Base-by-base conservation (phyloP, 306 rosid species). In the Lathyrus sativus region DNA sequence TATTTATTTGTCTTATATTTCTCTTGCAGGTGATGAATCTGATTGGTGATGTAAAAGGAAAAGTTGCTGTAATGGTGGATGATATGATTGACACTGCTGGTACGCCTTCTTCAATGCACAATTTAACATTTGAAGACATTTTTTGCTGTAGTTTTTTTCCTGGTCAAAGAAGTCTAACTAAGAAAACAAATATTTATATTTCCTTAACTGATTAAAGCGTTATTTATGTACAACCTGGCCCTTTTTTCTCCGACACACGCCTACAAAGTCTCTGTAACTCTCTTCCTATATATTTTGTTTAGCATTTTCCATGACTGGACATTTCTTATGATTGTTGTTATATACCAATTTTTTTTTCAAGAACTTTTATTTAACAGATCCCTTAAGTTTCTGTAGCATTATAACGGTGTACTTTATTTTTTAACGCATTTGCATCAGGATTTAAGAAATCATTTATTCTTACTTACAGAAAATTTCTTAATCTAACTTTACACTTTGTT, bases 31-130 rank as follows among this genome's bases (percentile, higher is more conserved):
- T 93, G 75, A 90, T 93, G 99, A 93, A 93, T 75, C 82, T 93
- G 70, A 93, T 93, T 71, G 97, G 99, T 35, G 99, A 93, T 76
- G 99, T 93, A 9, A 90, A 82, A 78, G 99, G 96, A 72, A 93
- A 93, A 81, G 97, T 93, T 84, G 99, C 99, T 1, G 95, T 93
- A 48, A 93, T 90, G 99, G 89, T 90, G 80, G 99, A 93, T 78
- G 99, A 93, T 74, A 93, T 93, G 97, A 93, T 93, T 73, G 99
- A 93, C 85, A 93, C 99, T 70, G 99, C 97, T 76, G 99, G 99
- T 93, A 71, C 76, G 91, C 70, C 18, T 66, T 71, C 35, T 33
- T 73, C 56, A 18, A 35, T 76, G 18, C 53, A 61, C 53, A 58
- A 54, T 57, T 68, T 62, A 42, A 58, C 28, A 22, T 75, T 64